These are phyloP conservation scores for Populus ilicifolia DNA, from an alignment of 345 rosid species.

Conservation along the genomic window DNA sequence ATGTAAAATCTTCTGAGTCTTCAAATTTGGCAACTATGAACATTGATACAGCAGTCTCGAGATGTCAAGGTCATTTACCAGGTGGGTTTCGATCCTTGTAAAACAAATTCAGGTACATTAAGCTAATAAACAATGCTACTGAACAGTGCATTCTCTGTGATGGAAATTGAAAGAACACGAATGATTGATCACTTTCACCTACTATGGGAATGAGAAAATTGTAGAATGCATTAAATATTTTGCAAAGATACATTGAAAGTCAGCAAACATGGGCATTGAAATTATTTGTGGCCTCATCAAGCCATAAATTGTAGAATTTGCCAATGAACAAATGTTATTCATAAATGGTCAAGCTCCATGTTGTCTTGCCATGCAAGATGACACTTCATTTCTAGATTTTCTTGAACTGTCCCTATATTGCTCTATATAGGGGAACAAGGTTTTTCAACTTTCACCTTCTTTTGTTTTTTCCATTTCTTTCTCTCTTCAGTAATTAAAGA, in stretches of 20 bases:
- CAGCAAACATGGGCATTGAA: too few relatives aligned
- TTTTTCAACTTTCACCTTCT: too few relatives aligned
- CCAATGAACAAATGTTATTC: not conserved
- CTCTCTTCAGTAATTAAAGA: too few relatives aligned
- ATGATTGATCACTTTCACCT: not conserved
- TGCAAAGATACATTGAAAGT: not conserved
- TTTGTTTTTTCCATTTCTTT: too few relatives aligned
- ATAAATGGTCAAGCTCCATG: not conserved
- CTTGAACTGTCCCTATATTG: not conserved
- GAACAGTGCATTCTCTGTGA: not conserved
- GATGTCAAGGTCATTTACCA: not conserved
- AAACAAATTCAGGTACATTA: not conserved
- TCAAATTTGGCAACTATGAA: not conserved
- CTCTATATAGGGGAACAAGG: not conserved
- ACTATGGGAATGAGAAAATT: not conserved
- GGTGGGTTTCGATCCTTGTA: not conserved
- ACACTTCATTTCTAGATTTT: too few relatives aligned
- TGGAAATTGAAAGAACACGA: not conserved
- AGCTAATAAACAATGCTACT: not conserved
- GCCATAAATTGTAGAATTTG: not conserved
- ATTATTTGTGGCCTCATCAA: not conserved
- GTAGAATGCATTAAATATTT: not conserved
- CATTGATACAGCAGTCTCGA: not conserved
- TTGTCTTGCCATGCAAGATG: too few relatives aligned
- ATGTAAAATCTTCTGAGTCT: not conserved